Percentiles rank a stretch among this genome's conserved stretches.
Evolutionary conservation across 2,329 filamentous ascomycete genomes (phyloP).

Genomic region (Talaromyces sp.): DNA sequence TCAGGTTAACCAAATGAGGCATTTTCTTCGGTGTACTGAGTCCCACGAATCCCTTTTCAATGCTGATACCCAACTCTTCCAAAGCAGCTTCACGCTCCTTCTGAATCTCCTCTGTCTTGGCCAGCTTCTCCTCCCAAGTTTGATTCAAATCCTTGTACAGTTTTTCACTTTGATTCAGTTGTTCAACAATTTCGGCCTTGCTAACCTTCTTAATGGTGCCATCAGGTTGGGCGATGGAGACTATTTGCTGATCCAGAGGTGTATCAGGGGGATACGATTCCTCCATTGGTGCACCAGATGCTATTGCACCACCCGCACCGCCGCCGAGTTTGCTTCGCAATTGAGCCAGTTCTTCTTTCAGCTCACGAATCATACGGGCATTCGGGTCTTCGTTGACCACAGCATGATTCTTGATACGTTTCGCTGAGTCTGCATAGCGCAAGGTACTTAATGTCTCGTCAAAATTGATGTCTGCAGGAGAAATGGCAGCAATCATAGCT

Average conservation of each 20-base stretch:
- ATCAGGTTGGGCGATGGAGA: constrained; percentile 83
- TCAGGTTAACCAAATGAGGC: constrained; percentile 96
- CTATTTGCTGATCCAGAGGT: constrained; percentile 90
- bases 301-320: constrained; percentile 32
- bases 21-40: constrained; percentile 97
- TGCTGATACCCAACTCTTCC: constrained; percentile 96
- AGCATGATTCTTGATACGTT: constrained; percentile 99
- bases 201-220: constrained; percentile 90
- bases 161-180: constrained; percentile 93
- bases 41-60: constrained; percentile 96
- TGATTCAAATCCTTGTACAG: constrained; percentile 93
- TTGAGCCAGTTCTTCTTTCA: constrained; percentile 88
- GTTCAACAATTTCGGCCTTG: constrained; percentile 96
- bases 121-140: constrained; percentile 95
- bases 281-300: constrained; percentile 57
- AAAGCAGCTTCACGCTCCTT: constrained; percentile 92
- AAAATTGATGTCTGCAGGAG: constrained; percentile 97
- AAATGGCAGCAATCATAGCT: constrained; percentile 98
- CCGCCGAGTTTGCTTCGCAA: constrained; percentile 78
- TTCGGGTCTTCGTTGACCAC: constrained; percentile 99
- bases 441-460: constrained; percentile 95
- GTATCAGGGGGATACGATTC: constrained; percentile 90
- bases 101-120: constrained; percentile 94
- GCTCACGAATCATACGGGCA: constrained; percentile 94
- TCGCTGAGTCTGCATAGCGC: constrained; percentile 93